Evolutionary conservation across 1,284 basidiomycete species (phyloP), one percentile per base, ranked within the genome.

Genomic region (Naganishia sp.): DNA sequence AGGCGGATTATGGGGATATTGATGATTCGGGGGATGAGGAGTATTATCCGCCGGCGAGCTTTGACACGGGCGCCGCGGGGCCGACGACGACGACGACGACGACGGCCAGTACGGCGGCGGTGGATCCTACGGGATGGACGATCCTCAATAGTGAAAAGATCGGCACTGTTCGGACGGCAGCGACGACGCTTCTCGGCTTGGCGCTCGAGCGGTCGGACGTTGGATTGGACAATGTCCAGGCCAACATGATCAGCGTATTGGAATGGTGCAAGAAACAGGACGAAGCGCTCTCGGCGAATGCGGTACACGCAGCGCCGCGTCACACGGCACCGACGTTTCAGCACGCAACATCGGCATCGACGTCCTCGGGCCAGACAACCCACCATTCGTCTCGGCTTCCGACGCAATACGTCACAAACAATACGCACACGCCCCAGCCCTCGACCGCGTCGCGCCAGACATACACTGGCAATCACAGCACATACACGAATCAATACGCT

Each of bases 1-100:
- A 61, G 15, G 58, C 58, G 7, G 35, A 61, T 39, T 50, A 61
- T 23, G 55, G 55, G 28, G 58, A 61, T 43, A 42, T 61, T 35
- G 58, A 61, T 61, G 58, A 61, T 41, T 61, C 58, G 21, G 58
- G 32, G n/a, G 58, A 61, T 3, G 58, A 61, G 13, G 58, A 51
- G 9, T 61, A 61, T 49, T 61, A 61, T 61, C 49, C 58, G 11
- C 47, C 58, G 5, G 23, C 21, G 6, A 35, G 47, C 11, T 61
- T 61, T 50, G 58, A 47, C 5, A 51, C 50, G 31, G 45, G 32
- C 3, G 25, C 15, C 17, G 55, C 43, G 11, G 39, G 18, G 10
- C n/a, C 35, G 32, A 39, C 52, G 17, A 39, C 52, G 18, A 39
- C 35, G 5, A 61, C 50, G 31, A 42, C n/a, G n/a, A 42, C 43